Percentiles rank a stretch among this genome's conserved stretches.
Evolutionary conservation across 768 basidiomycete genomes (phyloP).

Genomic region (Mycena kentingensis): DNA sequence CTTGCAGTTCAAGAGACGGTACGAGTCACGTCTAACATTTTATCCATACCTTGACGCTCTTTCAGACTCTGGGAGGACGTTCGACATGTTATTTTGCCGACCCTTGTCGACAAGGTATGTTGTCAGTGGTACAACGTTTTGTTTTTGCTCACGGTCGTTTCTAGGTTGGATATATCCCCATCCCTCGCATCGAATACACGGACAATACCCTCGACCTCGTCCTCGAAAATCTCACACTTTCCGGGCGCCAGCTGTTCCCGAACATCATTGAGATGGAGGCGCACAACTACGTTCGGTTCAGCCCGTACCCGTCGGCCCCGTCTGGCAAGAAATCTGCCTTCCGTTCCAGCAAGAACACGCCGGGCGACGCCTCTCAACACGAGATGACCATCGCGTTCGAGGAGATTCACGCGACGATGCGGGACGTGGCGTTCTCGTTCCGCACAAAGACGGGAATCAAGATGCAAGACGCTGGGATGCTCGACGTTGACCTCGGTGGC

Average conservation of each 20-base stretch:
- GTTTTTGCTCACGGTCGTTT: not conserved
- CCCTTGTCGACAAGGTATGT: slow-evolving; percentile 70
- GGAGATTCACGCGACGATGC: slow-evolving; percentile 93
- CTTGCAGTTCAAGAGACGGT: slow-evolving; percentile 86
- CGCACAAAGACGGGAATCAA: slow-evolving; percentile 83
- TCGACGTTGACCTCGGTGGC: slow-evolving; percentile 85
- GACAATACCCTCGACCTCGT: slow-evolving; percentile 86
- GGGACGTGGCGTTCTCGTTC: slow-evolving; percentile 92
- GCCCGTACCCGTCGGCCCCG: slow-evolving; percentile 61
- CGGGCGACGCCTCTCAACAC: slow-evolving; percentile 64
- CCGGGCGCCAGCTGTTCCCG: slow-evolving; percentile 88
- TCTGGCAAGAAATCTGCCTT: slow-evolving; percentile 18
- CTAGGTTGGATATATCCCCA: slow-evolving; percentile 79
- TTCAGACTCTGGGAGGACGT: slow-evolving; percentile 91
- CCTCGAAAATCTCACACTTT: slow-evolving; percentile 89
- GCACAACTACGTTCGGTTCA: slow-evolving; percentile 83
- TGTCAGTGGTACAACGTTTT: too few species aligned
- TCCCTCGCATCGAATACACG: slow-evolving; percentile 92
- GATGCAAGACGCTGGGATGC: slow-evolving; percentile 79
- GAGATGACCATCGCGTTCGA: slow-evolving; percentile 72
- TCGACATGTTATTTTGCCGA: slow-evolving; percentile 77
- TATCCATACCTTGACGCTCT: too few species aligned
- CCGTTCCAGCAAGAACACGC: slow-evolving; percentile 17
- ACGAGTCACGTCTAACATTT: too few species aligned
- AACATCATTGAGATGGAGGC: slow-evolving; percentile 73